These are phyloP conservation scores for Acacia confusa DNA, from an alignment of 306 rosid species.

Conservation along the genomic window DNA sequence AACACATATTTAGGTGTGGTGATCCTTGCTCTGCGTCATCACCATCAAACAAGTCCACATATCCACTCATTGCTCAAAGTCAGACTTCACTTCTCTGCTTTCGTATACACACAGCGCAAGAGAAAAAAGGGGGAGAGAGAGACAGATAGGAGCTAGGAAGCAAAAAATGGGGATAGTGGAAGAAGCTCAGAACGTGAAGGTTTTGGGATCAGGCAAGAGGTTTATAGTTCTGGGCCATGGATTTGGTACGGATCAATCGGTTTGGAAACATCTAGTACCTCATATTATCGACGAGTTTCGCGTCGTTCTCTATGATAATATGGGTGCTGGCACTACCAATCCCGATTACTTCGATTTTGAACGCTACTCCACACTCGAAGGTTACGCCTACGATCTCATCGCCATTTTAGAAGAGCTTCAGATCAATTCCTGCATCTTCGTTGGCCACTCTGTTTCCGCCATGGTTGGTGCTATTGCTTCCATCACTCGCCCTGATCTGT, in stretches of 20 bases:
- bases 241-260: constrained; percentile 47
- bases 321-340: constrained; percentile 51
- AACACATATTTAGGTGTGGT: constrained; percentile 2
- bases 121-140: not conserved
- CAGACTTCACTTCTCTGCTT: not conserved
- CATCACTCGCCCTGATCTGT: constrained; percentile 43
- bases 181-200: constrained; percentile 48
- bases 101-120: not conserved
- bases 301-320: constrained; percentile 44
- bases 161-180: constrained; percentile 42
- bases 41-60: not conserved
- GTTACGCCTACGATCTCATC: constrained; percentile 42
- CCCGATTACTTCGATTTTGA: constrained; percentile 51
- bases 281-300: constrained; percentile 43
- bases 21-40: not conserved
- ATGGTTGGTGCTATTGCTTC: constrained; percentile 46
- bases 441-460: constrained; percentile 46
- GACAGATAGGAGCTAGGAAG: not conserved
- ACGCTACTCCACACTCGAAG: constrained; percentile 41
- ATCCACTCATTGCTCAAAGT: not conserved
- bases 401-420: constrained; percentile 42
- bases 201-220: constrained; percentile 38
- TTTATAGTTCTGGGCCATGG: constrained; percentile 47
- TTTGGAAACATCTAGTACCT: constrained; percentile 52
- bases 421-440: constrained; percentile 36